Percentiles rank a stretch among this genome's conserved stretches.
Evolutionary conservation across 2,329 filamentous ascomycete genomes (phyloP).

Genomic region (Colletotrichum sp.): DNA sequence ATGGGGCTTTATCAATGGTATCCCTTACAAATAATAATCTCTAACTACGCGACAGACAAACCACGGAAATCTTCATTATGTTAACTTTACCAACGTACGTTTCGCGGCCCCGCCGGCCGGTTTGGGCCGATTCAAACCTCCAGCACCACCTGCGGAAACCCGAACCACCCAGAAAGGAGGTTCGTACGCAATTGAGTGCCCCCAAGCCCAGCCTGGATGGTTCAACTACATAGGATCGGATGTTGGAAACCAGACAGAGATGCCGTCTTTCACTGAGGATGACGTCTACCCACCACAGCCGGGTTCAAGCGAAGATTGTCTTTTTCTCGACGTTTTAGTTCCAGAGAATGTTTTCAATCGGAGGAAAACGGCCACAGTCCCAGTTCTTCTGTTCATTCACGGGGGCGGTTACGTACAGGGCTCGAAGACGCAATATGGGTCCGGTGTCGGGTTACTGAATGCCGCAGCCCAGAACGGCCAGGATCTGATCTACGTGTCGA

Average conservation of each 20-base stretch:
- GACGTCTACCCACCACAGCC: not conserved
- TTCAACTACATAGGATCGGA: not conserved
- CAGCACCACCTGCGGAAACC: not conserved
- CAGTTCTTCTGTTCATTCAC: not conserved
- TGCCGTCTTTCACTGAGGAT: not conserved
- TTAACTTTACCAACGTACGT: not conserved
- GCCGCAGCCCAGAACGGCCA: not conserved
- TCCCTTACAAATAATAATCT: not conserved
- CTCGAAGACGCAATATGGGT: not conserved
- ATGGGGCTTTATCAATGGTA: not conserved
- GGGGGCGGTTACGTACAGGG: not conserved
- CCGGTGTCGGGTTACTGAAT: not conserved
- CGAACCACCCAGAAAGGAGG: not conserved
- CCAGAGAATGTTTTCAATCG: not conserved
- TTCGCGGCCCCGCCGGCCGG: not conserved
- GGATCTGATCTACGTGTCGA: not conserved
- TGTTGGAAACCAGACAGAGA: not conserved
- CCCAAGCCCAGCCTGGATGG: not conserved
- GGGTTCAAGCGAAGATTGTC: not conserved
- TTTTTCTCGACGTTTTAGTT: not conserved
- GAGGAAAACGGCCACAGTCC: not conserved
- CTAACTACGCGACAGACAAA: not conserved
- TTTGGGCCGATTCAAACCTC: not conserved
- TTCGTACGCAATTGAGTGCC: not conserved
- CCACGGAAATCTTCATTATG: not conserved